Base-by-base conservation (phyloP, 1,284 basidiomycete species). In the Volvariella volvacea region DNA sequence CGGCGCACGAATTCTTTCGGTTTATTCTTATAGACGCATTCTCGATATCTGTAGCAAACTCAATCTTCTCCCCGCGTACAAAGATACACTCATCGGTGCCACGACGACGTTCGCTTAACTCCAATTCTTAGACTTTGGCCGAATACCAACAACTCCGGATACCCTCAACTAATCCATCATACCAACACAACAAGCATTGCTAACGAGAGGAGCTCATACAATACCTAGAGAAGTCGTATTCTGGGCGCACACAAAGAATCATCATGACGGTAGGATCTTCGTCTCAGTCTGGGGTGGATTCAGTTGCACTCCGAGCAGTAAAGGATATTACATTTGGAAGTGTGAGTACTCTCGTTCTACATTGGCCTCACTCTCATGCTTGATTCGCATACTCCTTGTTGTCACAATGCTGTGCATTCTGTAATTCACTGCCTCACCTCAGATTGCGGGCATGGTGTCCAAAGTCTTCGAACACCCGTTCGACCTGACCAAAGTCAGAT, bases 391-490 rank as follows among this genome's bases (percentile, higher is more conserved):
- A n/a, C n/a, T n/a, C n/a, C n/a, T n/a, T n/a, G n/a, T n/a, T n/a
- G n/a, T n/a, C n/a, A n/a, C n/a, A n/a, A n/a, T n/a, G n/a, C n/a
- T n/a, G n/a, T n/a, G n/a, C 14, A 36, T n/a, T 36, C 14, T 6
- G 15, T 15, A 8, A 16, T 6, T 36, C 34, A 15, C 34, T 36
- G 6, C 4, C 19, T 34, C 34, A 48, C 78, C n/a, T 10, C 14
- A 67, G 86, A 61, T 76, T 15, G 86, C 88, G 31, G 88, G 88
- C n/a, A 87, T 91, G 69, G 69, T 76, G 8, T 83, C 88, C 25
- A 89, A 91, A 65, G 72, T 90, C 15, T 84, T 92, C 53, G 89
- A 92, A 64, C 87, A 91, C 55, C 88, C 88, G 1, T 89, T 91
- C 57, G 89, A 92, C 66, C 71, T 91, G 30, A 83, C 86, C 50